Conservation (phyloP, 805 yeast species). For the Nakazawaea populi region DNA sequence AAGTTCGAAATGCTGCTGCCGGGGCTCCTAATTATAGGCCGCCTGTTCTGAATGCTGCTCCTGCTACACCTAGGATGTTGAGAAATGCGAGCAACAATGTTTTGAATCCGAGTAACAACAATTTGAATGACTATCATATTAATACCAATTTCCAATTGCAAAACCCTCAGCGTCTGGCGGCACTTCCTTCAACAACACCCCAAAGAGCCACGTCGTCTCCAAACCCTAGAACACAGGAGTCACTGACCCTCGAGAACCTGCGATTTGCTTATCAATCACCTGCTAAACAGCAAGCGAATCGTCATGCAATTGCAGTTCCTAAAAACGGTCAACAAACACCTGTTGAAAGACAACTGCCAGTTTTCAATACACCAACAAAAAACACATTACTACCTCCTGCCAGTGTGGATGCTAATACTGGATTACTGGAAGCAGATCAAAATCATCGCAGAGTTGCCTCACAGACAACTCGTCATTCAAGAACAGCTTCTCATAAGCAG, state of each 20-base stretch:
- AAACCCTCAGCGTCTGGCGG: neutral
- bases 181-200: constrained; percentile 12
- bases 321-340: neutral
- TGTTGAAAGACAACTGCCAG: constrained; percentile 2
- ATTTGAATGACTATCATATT: constrained; percentile 10
- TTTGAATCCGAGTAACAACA: constrained; percentile 8
- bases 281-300: neutral
- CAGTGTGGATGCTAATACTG: constrained; percentile 6
- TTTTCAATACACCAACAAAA: constrained; percentile 13
- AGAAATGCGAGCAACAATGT: constrained; percentile 44
- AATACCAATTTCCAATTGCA: constrained; percentile 9
- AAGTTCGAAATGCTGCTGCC: constrained; percentile 15
- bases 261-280: neutral
- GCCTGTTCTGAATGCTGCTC: constrained; percentile 31
- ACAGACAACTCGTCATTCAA: constrained; percentile 1
- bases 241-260: constrained; percentile 7
- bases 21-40: neutral
- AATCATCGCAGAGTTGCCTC: neutral
- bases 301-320: neutral
- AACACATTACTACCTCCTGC: constrained; percentile 9
- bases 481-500: constrained; percentile 10
- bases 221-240: constrained; percentile 11
- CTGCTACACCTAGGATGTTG: constrained; percentile 69
- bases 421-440: constrained; percentile 10
- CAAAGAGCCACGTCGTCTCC: constrained; percentile 13